Evolutionary conservation across 2,329 filamentous ascomycete species (phyloP).

Genomic region (Onygenales sp.): DNA sequence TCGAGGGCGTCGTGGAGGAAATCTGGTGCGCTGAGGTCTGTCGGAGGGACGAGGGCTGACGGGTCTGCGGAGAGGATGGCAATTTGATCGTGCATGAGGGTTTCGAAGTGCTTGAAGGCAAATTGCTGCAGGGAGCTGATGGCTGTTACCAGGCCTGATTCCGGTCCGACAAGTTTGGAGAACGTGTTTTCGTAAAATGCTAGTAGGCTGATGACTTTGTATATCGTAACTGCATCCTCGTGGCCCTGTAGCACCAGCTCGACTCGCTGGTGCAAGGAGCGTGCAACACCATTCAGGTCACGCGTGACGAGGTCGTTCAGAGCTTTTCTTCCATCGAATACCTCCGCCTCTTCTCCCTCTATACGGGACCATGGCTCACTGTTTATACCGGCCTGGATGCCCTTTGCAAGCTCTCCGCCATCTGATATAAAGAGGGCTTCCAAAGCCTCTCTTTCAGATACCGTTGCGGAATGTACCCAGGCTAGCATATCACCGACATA

Average conservation of each 20-base stretch:
- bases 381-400: slow-evolving; percentile 67
- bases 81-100: slow-evolving; percentile 64
- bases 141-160: slow-evolving; percentile 60
- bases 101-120: slow-evolving; percentile 72
- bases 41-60: slow-evolving; percentile 59
- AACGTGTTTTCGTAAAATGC: slow-evolving; percentile 86
- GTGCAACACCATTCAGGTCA: slow-evolving; percentile 69
- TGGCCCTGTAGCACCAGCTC: slow-evolving; percentile 90
- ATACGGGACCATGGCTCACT: slow-evolving; percentile 72
- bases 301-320: slow-evolving; percentile 80
- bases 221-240: slow-evolving; percentile 78
- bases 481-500: slow-evolving; percentile 97
- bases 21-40: slow-evolving; percentile 66
- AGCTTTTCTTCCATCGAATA: slow-evolving; percentile 72
- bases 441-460: slow-evolving; percentile 85
- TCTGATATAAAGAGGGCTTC: slow-evolving; percentile 87
- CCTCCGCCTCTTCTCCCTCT: slow-evolving; percentile 47
- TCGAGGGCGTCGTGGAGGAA: slow-evolving; percentile 75
- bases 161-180: slow-evolving; percentile 60
- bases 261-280: slow-evolving; percentile 77
- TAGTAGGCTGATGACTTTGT: slow-evolving; percentile 81
- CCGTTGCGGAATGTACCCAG: slow-evolving; percentile 88
- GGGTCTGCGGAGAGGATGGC: slow-evolving; percentile 59
- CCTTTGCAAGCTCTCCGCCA: slow-evolving; percentile 76
- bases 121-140: slow-evolving; percentile 62